A percentile compares a stretch with the other conserved stretches of the same genome.
phyloP scores from a whole-genome alignment of 805 yeast genomes.

The Starmera amethionina region DNA sequence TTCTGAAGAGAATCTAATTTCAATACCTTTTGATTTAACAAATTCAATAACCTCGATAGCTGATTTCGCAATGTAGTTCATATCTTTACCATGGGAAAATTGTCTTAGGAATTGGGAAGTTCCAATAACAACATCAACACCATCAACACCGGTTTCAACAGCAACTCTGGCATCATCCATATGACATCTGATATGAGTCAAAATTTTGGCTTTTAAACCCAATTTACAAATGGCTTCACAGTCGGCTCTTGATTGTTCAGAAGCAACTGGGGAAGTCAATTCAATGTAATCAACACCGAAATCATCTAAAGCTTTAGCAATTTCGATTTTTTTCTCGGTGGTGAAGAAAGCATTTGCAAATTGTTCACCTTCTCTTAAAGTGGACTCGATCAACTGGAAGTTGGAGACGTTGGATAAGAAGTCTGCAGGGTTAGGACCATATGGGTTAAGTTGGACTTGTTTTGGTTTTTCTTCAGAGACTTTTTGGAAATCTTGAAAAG shows the following conservation, averaged over 20 bases:
- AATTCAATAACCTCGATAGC: conserved; percentile 96
- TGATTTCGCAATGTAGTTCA: conserved; percentile 92
- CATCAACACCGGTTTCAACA: conserved; percentile 94
- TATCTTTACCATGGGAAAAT: conserved; percentile 96
- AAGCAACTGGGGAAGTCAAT: conserved; percentile 95
- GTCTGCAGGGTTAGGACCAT: conserved; percentile 94
- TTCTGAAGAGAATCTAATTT: conserved; percentile 93
- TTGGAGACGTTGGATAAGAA: conserved; percentile 79
- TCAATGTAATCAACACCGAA: conserved; percentile 98
- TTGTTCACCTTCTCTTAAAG: conserved; percentile 97
- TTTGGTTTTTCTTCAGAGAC: conserved; percentile 35
- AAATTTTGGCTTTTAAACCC: conserved; percentile 89
- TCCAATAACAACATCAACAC: conserved; percentile 94
- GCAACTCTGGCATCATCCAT: conserved; percentile 98
- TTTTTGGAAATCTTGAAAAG: conserved; percentile 27
- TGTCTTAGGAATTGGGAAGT: conserved; percentile 88
- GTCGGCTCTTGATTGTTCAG: conserved; percentile 85
- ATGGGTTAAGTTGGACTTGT: conserved; percentile 51
- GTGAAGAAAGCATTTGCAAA: conserved; percentile 94
- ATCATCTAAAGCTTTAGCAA: conserved; percentile 94
- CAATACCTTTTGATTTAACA: conserved; percentile 94
- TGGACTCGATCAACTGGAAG: conserved; percentile 89
- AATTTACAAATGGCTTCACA: conserved; percentile 98
- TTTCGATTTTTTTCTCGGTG: conserved; percentile 92
- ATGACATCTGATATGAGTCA: conserved; percentile 96